Evolutionary conservation across 1,139 yeast genomes (phyloP), one percentile per base, ranked within the genome.

Genomic region (Cylindricascospora bacillispora): DNA sequence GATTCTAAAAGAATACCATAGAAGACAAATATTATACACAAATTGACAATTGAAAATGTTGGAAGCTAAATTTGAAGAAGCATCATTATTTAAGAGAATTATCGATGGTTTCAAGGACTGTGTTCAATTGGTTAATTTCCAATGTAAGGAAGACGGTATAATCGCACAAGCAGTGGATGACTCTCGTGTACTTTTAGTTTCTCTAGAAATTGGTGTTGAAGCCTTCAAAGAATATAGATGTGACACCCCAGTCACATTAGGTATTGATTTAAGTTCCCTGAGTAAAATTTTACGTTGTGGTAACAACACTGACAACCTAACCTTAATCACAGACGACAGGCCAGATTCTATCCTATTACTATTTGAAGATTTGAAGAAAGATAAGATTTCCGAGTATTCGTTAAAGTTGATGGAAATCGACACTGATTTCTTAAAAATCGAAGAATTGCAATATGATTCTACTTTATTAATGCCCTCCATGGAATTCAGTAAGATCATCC

Each of bases 101-200:
- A 79, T 85, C 50, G 97, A 89, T 48, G 75, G 95, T 36, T 79
- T 85, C 55, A 81, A 83, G 56, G 98, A 89, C 53, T 76, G 93
- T 54, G 95, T 89, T 40, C 81, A 81, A 52, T 69, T 85, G 48
- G 89, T 95, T 64, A 89, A 89, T 68, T 83, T 89, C 67, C 93
- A 86, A 62, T 89, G 97, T 62, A 74, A 93, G 13, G 93, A 82
- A 57, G 73, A 77, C 41, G 99, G 99, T 41, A 78, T 89, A 48
- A 80, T 93, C 13, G 92, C 92, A 15, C 97, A 89, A 63, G 97
- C 98, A 14, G 93, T 89, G 47, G 99, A 89, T 60, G 93, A 85
- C 53, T 85, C 98, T 21, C 83, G 95, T 66, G 95, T 89, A 38
- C 73, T 89, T 42, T 68, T 89, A 44, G 95, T 89, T 26, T 80